Evolutionary conservation across 495 filamentous ascomycete genomes (phyloP), one percentile per base, ranked within the genome.

Genomic region (Pseudotulostoma volvatum): DNA sequence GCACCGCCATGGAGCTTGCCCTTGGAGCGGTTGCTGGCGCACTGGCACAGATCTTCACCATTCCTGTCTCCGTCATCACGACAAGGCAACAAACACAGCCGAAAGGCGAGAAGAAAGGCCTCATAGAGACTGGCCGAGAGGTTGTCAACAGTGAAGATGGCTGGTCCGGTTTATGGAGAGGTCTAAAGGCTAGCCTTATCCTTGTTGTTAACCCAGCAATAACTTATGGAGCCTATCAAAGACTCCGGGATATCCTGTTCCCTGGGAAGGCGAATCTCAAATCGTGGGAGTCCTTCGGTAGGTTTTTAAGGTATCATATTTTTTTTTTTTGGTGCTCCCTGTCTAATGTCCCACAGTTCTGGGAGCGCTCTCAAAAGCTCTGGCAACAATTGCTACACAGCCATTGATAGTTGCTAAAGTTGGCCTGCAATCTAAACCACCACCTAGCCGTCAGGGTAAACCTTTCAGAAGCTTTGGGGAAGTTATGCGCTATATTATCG

Each of bases 391-490:
- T 42, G 76, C 67, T 37, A 99, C 90, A 13, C 90, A 99, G 56
- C 90, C 90, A 31, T 62, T 99, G 42, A 99, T 99, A 49, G 92
- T 99, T 40, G 92, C 90, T 40, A 99, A 99, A 63, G 90, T 96
- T 32, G 85, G 90, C 37, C 67, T 96, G 38, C 90, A 99, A 57
- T 94, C 86, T 31, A 79, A 80, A 37, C 90, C 90, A 4, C 90
- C 88, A 2, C 77, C 87, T 42, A 68, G 73, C 25, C 70, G 88
- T 11, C 60, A 85, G 39, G 87, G 88, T 33, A 93, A 92, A 63
- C 86, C 80, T 1, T 99, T 96, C 62, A 93, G 87, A 64, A 81
- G 77, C 38, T 96, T 99, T 45, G 62, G 78, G 34, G 90, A 99
- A 56, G 90, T 99, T 18, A 94, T 99, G 86, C 63, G 64, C 25